phyloP scores from a whole-genome alignment of 2,329 filamentous ascomycete genomes.

The Elsinoe necatrix region DNA sequence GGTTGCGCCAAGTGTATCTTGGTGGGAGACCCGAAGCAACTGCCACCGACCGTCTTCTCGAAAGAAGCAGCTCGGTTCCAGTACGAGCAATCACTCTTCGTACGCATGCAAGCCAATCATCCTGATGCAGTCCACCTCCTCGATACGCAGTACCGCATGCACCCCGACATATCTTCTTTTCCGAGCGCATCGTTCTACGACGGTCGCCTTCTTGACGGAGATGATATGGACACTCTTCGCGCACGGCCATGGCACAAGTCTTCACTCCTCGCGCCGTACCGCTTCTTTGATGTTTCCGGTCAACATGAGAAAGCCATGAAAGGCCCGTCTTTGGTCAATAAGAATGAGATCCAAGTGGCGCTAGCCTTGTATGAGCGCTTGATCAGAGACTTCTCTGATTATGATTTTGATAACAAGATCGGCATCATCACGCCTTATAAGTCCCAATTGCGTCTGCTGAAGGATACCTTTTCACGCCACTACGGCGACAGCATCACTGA shows the following conservation, averaged over 20 bases:
- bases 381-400: conserved; percentile 57
- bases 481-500: conserved; percentile 71
- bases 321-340: conserved; percentile 84
- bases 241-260: conserved; percentile 78
- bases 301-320: conserved; percentile 71
- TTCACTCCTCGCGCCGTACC: conserved; percentile 76
- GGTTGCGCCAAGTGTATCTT: conserved; percentile 94
- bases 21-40: conserved; percentile 93
- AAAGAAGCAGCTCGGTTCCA: conserved; percentile 86
- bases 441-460: conserved; percentile 75
- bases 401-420: conserved; percentile 72
- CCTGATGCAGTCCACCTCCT: conserved; percentile 82
- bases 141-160: conserved; percentile 99
- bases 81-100: conserved; percentile 96
- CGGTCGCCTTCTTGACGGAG: conserved; percentile 73
- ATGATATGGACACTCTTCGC: conserved; percentile 69
- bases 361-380: conserved; percentile 77
- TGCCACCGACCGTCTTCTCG: conserved; percentile 91
- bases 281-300: conserved; percentile 94
- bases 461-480: conserved; percentile 59
- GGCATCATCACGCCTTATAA: conserved; percentile 99
- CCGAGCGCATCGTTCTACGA: conserved; percentile 92
- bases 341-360: conserved; percentile 77
- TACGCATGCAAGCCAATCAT: conserved; percentile 92
- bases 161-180: conserved; percentile 88